phyloP scores from a whole-genome alignment of 352 stramenopile genomes.

The Globisporangium irregulare region DNA sequence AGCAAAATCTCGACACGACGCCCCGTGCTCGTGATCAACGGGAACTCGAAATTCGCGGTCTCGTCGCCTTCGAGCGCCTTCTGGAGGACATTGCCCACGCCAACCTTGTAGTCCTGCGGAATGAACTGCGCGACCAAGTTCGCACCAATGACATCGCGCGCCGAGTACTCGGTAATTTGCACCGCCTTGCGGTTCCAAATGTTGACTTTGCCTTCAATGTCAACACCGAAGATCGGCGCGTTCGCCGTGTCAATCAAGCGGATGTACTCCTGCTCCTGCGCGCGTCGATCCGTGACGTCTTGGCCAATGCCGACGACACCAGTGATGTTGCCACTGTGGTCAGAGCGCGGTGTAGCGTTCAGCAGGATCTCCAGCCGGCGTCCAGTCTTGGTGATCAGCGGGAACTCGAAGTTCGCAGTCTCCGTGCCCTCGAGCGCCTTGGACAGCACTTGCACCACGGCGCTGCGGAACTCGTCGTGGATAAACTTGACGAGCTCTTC shows the following conservation, averaged over 20 bases:
- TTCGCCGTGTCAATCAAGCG: constrained; percentile 89
- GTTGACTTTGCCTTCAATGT: constrained; percentile 78
- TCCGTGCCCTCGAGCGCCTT: constrained; percentile 65
- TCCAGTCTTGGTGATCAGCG: constrained; percentile 68
- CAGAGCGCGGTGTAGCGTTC: constrained; percentile 74
- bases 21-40: constrained; percentile 79
- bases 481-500: constrained; percentile 72
- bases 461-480: constrained; percentile 52
- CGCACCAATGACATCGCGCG: constrained; percentile 84
- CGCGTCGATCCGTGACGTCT: constrained; percentile 78
- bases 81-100: constrained; percentile 59
- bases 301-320: constrained; percentile 79
- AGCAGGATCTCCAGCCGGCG: constrained; percentile 74
- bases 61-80: constrained; percentile 60
- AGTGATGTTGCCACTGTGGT: constrained; percentile 67
- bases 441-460: constrained; percentile 61
- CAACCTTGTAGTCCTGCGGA: constrained; percentile 55
- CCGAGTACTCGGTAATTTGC: constrained; percentile 88
- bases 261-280: constrained; percentile 86
- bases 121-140: constrained; percentile 92
- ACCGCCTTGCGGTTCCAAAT: constrained; percentile 91
- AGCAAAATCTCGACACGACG: constrained; percentile 78
- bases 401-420: constrained; percentile 86
- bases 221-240: constrained; percentile 88
- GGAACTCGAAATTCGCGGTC: constrained; percentile 87